Conservation (phyloP, 164 flowering plant genomes). For the Taxillus chinensis region DNA sequence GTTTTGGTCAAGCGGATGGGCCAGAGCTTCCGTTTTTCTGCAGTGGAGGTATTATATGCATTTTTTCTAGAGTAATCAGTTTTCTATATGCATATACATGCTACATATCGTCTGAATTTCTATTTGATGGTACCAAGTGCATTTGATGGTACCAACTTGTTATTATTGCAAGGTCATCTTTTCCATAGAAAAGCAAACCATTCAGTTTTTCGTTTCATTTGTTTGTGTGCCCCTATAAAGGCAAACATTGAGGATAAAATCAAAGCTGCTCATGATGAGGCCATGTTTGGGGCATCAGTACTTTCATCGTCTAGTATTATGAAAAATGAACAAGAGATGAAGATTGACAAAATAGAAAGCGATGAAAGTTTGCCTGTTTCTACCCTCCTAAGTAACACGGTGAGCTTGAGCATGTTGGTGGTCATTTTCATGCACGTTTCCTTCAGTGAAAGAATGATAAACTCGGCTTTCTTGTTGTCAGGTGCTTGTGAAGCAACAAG, state of each 20-base stretch:
- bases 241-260: conserved; percentile 60
- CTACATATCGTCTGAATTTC: neutral
- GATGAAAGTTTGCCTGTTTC: conserved; percentile 15
- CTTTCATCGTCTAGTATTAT: conserved; percentile 15
- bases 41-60: conserved; percentile 48
- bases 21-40: conserved; percentile 72
- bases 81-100: no score
- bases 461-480: conserved; percentile 13
- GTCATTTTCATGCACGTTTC: neutral
- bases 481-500: conserved; percentile 76
- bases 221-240: conserved; percentile 22
- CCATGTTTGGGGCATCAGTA: conserved; percentile 71
- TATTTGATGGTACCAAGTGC: neutral
- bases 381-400: conserved; percentile 67
- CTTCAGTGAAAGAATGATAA: neutral
- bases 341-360: conserved; percentile 13
- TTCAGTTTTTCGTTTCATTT: no score
- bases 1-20: conserved; percentile 59
- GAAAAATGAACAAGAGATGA: conserved; percentile 25
- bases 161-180: no score
- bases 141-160: no score
- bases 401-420: conserved; percentile 7
- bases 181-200: no score
- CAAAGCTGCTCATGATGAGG: conserved; percentile 76
- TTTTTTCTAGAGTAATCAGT: no score